Evolutionary conservation across 1,284 basidiomycete species (phyloP).

Genomic region (Moesziomyces sp.): DNA sequence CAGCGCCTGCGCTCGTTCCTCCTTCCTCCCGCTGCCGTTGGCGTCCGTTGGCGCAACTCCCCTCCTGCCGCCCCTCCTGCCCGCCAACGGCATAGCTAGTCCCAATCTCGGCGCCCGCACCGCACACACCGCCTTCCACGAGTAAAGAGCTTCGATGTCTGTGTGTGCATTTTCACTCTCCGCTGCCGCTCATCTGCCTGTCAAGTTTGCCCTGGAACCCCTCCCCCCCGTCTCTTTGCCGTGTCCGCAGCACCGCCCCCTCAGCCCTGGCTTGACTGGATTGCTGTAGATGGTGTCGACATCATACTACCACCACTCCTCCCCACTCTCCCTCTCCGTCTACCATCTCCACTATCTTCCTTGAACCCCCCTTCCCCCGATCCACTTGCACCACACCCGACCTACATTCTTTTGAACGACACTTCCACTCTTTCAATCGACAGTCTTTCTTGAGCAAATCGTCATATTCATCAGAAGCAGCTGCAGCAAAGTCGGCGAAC

Average conservation of each 20-base stretch:
- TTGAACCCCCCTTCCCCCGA: not conserved
- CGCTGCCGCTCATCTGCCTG: not conserved
- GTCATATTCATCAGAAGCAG: too few species aligned
- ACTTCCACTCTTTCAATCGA: too few species aligned
- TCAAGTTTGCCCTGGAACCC: not conserved
- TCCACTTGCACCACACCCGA: too few species aligned
- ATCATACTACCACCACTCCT: not conserved
- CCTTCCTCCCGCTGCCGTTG: not conserved
- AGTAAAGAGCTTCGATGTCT: not conserved
- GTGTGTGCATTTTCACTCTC: conserved; percentile 13
- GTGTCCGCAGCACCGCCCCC: not conserved
- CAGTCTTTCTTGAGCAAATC: too few species aligned
- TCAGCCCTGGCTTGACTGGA: not conserved
- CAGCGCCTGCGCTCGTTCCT: not conserved
- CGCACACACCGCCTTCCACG: not conserved
- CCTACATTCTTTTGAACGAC: too few species aligned
- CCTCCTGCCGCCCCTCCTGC: not conserved
- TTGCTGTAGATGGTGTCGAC: not conserved
- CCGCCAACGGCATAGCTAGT: not conserved
- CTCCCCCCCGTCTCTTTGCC: too few species aligned
- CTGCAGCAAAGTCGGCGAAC: too few species aligned
- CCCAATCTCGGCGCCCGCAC: conserved; percentile 1
- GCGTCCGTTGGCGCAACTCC: not conserved
- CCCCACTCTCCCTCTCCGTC: not conserved
- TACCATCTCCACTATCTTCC: not conserved